Percentiles rank a stretch among this genome's conserved stretches.
Evolutionary conservation across 1,284 basidiomycete genomes (phyloP).

Genomic region (Cutaneotrichosporon cavernicola): DNA sequence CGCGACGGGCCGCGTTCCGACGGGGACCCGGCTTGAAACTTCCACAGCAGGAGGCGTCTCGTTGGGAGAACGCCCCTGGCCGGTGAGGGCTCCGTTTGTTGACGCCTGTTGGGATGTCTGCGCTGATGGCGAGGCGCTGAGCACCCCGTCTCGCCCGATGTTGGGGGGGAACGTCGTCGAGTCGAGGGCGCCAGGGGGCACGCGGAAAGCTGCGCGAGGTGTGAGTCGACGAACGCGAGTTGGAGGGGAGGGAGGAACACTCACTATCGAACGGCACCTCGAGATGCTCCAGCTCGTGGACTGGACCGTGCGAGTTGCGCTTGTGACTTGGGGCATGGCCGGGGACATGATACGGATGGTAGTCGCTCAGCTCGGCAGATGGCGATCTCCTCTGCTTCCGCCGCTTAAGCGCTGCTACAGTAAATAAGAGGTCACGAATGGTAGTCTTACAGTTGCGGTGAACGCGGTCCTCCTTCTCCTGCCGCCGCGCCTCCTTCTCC

Average conservation of each 20-base stretch:
- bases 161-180: neutral
- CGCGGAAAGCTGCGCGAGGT: neutral
- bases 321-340: neutral
- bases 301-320: slow-evolving; percentile 4
- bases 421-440: neutral
- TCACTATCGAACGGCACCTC: slow-evolving; percentile 5
- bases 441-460: slow-evolving; percentile 2
- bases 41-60: neutral
- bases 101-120: neutral
- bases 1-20: neutral
- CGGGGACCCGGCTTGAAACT: neutral
- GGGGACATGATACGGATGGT: slow-evolving; percentile 8
- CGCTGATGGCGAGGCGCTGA: neutral
- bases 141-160: neutral
- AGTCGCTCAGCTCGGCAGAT: slow-evolving; percentile 9
- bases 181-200: neutral
- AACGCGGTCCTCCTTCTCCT: slow-evolving; percentile 10
- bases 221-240: neutral
- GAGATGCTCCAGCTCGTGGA: slow-evolving; percentile 1
- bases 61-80: neutral
- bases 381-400: slow-evolving; percentile 5
- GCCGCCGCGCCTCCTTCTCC: slow-evolving; percentile 36
- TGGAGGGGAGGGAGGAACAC: neutral
- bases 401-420: slow-evolving; percentile 5
- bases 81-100: neutral